phyloP scores from a whole-genome alignment of 1,284 basidiomycete genomes.

The Bondarzewia mesenterica region DNA sequence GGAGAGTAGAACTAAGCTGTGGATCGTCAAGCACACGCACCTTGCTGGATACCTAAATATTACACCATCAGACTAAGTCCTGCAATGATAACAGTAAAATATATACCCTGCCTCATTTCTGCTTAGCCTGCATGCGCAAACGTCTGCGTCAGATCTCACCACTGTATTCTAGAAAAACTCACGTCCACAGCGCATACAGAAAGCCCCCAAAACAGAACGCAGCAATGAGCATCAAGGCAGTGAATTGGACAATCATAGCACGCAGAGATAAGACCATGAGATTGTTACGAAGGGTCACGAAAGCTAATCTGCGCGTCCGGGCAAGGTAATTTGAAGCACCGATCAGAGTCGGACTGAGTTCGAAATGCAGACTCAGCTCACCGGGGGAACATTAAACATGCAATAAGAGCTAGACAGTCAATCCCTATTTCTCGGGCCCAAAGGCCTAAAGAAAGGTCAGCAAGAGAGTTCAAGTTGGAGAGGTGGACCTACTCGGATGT shows the following conservation, averaged over 20 bases:
- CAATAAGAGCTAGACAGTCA: conserved; percentile 71
- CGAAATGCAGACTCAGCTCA: conserved; percentile 17
- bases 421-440: conserved; percentile 62
- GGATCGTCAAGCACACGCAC: conserved; percentile 1
- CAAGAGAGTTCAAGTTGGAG: neutral
- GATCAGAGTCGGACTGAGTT: neutral
- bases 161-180: conserved; percentile 27
- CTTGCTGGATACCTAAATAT: neutral
- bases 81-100: conserved; percentile 1
- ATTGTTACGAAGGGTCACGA: conserved; percentile 83
- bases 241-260: conserved; percentile 77
- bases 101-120: conserved; percentile 45
- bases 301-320: conserved; percentile 53
- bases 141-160: no score
- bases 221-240: conserved; percentile 78
- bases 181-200: conserved; percentile 87
- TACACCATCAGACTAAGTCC: neutral
- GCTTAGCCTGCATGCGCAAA: conserved; percentile 38
- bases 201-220: conserved; percentile 88
- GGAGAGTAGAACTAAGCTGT: neutral
- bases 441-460: conserved; percentile 27
- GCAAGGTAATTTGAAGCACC: neutral
- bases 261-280: conserved; percentile 74
- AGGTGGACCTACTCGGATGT: conserved; percentile 42
- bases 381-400: conserved; percentile 84